Percentiles rank a stretch among this genome's conserved stretches.
Conservation (phyloP, 2,329 filamentous ascomycete species). For the Albophoma yamanashiensis region DNA sequence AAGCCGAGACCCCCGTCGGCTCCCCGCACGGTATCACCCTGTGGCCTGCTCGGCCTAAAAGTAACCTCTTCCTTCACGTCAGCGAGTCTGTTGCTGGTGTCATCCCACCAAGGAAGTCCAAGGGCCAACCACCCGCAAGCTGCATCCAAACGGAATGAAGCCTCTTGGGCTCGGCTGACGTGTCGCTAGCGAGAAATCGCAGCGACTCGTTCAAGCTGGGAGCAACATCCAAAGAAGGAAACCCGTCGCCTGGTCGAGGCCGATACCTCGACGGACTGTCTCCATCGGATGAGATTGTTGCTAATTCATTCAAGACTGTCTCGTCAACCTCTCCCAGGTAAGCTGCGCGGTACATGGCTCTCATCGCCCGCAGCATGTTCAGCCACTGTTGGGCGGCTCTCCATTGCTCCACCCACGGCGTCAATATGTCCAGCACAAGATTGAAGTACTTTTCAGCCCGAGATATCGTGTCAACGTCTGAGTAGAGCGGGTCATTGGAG, state of each 20-base stretch:
- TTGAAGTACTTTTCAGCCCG: constrained; percentile 4
- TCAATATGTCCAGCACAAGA: constrained; percentile 4
- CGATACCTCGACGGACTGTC: neutral
- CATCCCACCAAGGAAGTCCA: neutral
- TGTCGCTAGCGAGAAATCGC: constrained; percentile 2
- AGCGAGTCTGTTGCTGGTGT: neutral
- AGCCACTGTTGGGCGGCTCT: constrained; percentile 8
- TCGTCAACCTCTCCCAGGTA: constrained; percentile 9
- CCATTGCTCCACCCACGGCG: constrained; percentile 7
- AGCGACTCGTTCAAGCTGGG: constrained; percentile 1
- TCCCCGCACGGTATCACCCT: neutral
- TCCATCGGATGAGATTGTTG: neutral
- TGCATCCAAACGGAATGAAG: constrained; percentile 3
- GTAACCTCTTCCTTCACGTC: neutral
- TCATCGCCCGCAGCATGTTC: constrained; percentile 10
- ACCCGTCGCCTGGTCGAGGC: constrained; percentile 1
- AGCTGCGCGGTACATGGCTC: constrained; percentile 11
- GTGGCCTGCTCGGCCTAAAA: neutral
- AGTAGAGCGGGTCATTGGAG: constrained; percentile 5
- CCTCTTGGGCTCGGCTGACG: constrained; percentile 1
- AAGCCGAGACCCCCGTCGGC: neutral
- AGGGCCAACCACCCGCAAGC: neutral
- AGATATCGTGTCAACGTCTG: neutral
- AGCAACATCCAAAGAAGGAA: neutral
- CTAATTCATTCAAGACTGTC: neutral